These are phyloP conservation scores for Stellera chamaejasme DNA, from an alignment of 345 rosid genomes.

Conservation along the genomic window DNA sequence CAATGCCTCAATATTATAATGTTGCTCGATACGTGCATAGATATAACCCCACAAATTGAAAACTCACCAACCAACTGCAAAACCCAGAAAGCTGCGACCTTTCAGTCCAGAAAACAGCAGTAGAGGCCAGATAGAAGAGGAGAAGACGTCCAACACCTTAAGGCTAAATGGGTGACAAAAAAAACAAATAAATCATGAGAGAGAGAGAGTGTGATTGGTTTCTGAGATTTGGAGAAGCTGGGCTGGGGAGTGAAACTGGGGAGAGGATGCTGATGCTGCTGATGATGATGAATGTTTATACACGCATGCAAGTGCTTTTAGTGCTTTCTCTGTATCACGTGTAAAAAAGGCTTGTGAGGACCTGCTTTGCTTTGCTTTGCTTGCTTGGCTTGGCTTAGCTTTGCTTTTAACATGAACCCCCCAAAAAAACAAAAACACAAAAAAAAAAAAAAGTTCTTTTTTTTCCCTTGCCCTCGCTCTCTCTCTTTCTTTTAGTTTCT, in stretches of 20 bases:
- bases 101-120: constrained; percentile 6
- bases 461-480: constrained; percentile 6
- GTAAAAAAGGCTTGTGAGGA: constrained; percentile 51
- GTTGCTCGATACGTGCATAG: not conserved
- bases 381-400: not conserved
- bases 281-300: constrained; percentile 57
- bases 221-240: not conserved
- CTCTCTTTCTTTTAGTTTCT: constrained; percentile 18
- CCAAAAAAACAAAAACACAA: too few species aligned
- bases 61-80: constrained; percentile 28
- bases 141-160: not conserved
- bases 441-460: not conserved
- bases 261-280: constrained; percentile 25
- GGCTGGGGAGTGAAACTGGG: not conserved
- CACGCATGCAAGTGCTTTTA: constrained; percentile 97
- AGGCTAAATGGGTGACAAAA: constrained; percentile 22
- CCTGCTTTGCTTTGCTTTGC: constrained; percentile 7
- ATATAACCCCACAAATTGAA: constrained; percentile 7
- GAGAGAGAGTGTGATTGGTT: constrained; percentile 5
- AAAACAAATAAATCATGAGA: constrained; percentile 15
- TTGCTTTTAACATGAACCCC: constrained; percentile 7
- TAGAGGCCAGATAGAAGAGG: not conserved
- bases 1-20: constrained; percentile 12
- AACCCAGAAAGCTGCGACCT: constrained; percentile 7
- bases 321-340: constrained; percentile 95